Evolutionary conservation across 2,329 filamentous ascomycete species (phyloP), one percentile per base, ranked within the genome.

Genomic region (Cordyceps militaris): DNA sequence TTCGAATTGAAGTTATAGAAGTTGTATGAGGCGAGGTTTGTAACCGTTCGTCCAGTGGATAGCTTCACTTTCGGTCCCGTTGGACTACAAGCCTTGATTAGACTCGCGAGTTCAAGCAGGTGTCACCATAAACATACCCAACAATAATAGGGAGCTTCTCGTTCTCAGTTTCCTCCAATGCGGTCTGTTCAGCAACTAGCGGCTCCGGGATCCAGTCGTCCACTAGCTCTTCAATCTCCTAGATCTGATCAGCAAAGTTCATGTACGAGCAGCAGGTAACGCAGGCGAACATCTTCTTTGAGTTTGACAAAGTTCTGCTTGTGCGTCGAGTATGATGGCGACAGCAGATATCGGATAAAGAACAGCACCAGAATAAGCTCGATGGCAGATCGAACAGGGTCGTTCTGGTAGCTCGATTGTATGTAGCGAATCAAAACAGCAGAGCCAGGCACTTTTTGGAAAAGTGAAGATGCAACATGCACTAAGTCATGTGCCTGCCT

Each of bases 1-100:
- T 96, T 97, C 55, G 85, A 84, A 63, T 95, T 90, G 72, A 99
- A 91, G 76, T 99, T 97, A 79, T 96, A 97, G 73, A 94, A 96
- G 73, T 99, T 99, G 76, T 91, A 94, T 1, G 90, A 95, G 38
- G 91, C 93, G 62, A 99, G 86, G 70, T 99, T 99, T 58, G 83
- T 91, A 24, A 97, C 94, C 19, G 89, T 96, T 63, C 90, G 88
- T 66, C 94, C 94, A 71, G 87, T 96, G 49, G 85, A 79, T 57
- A 99, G 83, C 72, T 94, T 97, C 51, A 88, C 86, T 71, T 94
- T 96, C 48, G 94, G 92, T 10, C 91, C 92, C 1, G 91, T 92
- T 5, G 93, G 88, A 51, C 91, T 95, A 67, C 49, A 59, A 46
- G 38, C 56, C 38, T 21, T 24, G 9, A 44, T 54, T 44, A 54